These are phyloP conservation scores for Karstenula rhodostoma DNA, from an alignment of 2,329 filamentous ascomycete species.

Conservation along the genomic window DNA sequence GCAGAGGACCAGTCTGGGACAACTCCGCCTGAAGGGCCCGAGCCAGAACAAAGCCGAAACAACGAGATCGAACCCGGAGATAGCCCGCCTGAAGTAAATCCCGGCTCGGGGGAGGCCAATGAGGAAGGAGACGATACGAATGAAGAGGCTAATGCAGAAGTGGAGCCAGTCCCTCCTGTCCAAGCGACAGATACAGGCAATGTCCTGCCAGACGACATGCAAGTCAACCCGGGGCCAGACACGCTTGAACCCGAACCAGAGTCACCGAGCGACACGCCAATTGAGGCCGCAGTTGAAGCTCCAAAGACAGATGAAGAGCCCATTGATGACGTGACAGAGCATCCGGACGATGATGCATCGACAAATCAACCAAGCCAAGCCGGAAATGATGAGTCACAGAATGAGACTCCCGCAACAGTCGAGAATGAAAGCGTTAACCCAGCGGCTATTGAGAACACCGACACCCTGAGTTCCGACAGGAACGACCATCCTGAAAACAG, in stretches of 20 bases:
- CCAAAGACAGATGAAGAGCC: not conserved
- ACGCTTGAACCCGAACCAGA: not conserved
- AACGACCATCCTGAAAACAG: not conserved
- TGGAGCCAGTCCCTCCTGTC: not conserved
- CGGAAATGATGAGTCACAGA: not conserved
- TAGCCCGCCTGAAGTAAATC: not conserved
- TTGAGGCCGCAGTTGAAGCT: slow-evolving; percentile 15
- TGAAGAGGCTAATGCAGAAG: not conserved
- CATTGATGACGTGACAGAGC: not conserved
- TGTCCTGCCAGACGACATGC: not conserved
- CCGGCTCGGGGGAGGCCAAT: too few species aligned
- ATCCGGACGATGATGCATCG: not conserved
- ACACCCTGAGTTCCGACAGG: not conserved
- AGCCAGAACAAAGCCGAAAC: not conserved
- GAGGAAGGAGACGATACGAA: not conserved
- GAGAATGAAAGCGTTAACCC: not conserved
- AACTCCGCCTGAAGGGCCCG: not conserved
- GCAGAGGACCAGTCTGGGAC: not conserved
- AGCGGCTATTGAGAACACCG: not conserved
- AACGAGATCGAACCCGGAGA: not conserved
- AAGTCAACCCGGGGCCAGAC: not conserved
- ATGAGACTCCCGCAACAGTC: not conserved
- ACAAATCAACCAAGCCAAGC: not conserved
- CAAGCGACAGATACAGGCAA: not conserved
- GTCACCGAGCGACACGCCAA: not conserved